Base-by-base conservation (phyloP, 2,329 filamentous ascomycete species). In the Sporothrix pallida region DNA sequence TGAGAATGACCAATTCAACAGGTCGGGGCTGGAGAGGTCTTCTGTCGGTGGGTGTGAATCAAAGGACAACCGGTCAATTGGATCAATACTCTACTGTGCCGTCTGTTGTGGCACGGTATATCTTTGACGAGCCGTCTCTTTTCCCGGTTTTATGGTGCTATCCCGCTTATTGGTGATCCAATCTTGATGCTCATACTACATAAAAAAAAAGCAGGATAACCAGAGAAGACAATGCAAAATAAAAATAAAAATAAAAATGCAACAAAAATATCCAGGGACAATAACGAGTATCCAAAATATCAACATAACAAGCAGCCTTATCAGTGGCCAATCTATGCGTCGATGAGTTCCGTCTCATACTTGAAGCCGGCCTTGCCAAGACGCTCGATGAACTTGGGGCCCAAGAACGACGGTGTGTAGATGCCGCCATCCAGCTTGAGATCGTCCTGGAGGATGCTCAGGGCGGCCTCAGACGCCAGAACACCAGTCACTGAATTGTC, bases 361-460 rank as follows among this genome's bases (percentile, higher is more conserved):
- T 87, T 87, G 78, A 94, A 87, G 2, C 91, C 92, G 54, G 84
- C 86, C 48, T 85, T 84, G 50, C 87, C 83, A 56, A 93, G 78
- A 15, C 90, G 85, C 78, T 93, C 88, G 74, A 94, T 83, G 78
- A 89, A 92, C 10, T 85, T 83, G 77, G 91, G 89, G 0, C 92
- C 92, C 2, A 95, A 82, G 72, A 88, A 92, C 0, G 92, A 91
- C 0, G 92, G 90, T 1, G 93, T 95, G 75, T 92, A 88, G 31
- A 93, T 83, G 2, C 92, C 92, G 20, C 92, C 92, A 1, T 84
- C 85, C 13, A 93, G 82, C 50, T 85, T 81, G 13, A 88, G 82
- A 15, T 90, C 86, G 54, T 92, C 90, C 74, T 91, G 85, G 17
- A 94, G 82, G 46, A 95, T 83, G 0, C 89, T 89, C 54, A 87